A percentile compares a stretch with the other conserved stretches of the same genome.
Evolutionary conservation across 2,329 filamentous ascomycete genomes (phyloP).

Genomic region (Nigrospora sphaerica): DNA sequence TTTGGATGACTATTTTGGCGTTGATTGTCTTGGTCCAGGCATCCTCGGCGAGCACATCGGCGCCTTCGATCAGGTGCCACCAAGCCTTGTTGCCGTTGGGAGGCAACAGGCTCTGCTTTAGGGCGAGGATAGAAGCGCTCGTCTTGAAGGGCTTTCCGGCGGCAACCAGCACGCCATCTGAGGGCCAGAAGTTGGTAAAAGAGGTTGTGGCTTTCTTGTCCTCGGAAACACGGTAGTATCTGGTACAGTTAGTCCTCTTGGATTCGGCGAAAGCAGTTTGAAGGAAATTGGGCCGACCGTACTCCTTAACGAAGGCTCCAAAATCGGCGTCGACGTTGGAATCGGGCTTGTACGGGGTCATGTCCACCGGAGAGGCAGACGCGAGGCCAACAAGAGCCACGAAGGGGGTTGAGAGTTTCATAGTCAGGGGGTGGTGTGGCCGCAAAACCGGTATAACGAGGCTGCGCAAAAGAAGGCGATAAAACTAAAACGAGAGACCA

Average conservation of each 20-base stretch:
- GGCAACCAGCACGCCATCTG: constrained; percentile 3
- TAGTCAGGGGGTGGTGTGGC: neutral
- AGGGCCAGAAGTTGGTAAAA: constrained; percentile 5
- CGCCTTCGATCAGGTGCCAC: constrained; percentile 7
- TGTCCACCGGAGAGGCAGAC: constrained; percentile 2
- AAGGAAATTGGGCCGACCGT: neutral
- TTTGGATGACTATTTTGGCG: constrained; percentile 7
- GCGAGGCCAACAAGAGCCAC: neutral
- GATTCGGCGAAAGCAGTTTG: neutral
- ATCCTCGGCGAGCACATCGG: constrained; percentile 5
- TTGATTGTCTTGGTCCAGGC: constrained; percentile 3
- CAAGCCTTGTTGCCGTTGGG: constrained; percentile 7
- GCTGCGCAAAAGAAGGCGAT: no score
- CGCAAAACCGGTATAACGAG: no score
- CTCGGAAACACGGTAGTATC: constrained; percentile 5
- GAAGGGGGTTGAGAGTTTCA: neutral
- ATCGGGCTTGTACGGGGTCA: constrained; percentile 5
- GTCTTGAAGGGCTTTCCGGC: constrained; percentile 1
- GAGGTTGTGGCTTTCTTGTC: constrained; percentile 4
- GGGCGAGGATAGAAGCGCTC: neutral
- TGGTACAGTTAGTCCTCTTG: neutral
- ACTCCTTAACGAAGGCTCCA: constrained; percentile 3
- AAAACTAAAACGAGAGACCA: neutral
- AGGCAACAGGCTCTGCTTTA: constrained; percentile 6
- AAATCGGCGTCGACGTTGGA: constrained; percentile 3